Conservation (phyloP, 208 protist genomes). For the Acanthamoeba healyi region DNA sequence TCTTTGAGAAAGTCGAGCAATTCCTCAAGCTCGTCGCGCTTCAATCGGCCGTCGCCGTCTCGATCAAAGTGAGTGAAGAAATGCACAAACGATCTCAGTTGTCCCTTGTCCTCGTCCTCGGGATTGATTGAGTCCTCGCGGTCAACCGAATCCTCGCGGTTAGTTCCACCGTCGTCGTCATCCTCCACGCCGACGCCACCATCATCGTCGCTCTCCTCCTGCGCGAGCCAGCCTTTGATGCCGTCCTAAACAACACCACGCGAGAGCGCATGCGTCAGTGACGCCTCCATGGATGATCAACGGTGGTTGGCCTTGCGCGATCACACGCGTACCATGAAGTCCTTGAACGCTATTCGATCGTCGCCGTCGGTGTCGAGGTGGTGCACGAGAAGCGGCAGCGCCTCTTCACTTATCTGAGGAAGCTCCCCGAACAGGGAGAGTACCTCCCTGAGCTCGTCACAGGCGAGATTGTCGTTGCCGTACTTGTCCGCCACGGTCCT, state of each 20-base stretch:
- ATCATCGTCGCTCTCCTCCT: not conserved
- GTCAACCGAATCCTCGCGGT: not conserved
- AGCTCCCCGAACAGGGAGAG: constrained; percentile 10
- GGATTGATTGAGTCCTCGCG: not conserved
- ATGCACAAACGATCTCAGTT: not conserved
- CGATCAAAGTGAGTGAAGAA: constrained; percentile 27
- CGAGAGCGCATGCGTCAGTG: not conserved
- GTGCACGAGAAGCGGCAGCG: constrained; percentile 8
- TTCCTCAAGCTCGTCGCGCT: not conserved
- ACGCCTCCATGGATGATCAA: not conserved
- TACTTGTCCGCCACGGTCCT: constrained; percentile 36
- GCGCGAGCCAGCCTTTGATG: not conserved
- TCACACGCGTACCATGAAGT: constrained; percentile 11
- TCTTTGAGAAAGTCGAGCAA: constrained; percentile 44
- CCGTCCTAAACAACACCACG: not conserved
- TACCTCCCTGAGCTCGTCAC: constrained; percentile 32
- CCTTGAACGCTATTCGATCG: not conserved
- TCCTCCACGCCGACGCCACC: not conserved
- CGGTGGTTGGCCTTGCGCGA: not conserved
- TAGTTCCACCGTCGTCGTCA: not conserved
- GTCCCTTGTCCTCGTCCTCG: constrained; percentile 36
- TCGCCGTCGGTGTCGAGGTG: constrained; percentile 51
- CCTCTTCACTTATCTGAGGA: constrained; percentile 4
- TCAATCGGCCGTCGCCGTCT: constrained; percentile 40
- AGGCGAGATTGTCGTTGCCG: constrained; percentile 27